These are phyloP conservation scores for Calocera cornea DNA, from an alignment of 768 basidiomycete species.

Conservation along the genomic window DNA sequence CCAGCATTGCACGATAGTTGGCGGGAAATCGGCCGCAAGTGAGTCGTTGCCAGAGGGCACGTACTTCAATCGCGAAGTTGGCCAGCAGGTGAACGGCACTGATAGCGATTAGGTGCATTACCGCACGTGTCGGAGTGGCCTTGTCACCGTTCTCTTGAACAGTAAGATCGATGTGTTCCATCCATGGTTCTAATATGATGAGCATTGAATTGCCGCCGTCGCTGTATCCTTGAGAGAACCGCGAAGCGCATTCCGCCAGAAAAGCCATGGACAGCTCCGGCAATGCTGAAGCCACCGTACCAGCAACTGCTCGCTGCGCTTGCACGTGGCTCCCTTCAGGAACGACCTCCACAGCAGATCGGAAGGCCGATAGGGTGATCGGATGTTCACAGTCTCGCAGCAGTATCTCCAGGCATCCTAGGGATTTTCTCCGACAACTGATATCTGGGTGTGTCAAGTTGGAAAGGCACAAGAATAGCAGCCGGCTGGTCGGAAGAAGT, in stretches of 20 bases:
- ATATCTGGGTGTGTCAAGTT: constrained; percentile 66
- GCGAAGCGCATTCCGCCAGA: constrained; percentile 53
- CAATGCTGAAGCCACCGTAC: constrained; percentile 65
- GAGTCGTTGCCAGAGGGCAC: constrained; percentile 63
- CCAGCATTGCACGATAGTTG: constrained; percentile 65
- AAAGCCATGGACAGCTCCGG: constrained; percentile 45
- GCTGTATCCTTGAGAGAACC: constrained; percentile 52
- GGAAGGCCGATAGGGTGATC: constrained; percentile 55
- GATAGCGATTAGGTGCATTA: constrained; percentile 74
- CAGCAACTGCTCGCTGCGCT: constrained; percentile 64
- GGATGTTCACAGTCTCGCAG: constrained; percentile 24
- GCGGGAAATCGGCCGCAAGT: constrained; percentile 55
- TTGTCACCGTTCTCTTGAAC: constrained; percentile 44
- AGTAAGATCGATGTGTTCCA: constrained; percentile 52
- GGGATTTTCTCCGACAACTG: constrained; percentile 57
- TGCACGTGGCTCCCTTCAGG: constrained; percentile 66
- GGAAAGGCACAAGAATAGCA: constrained; percentile 55
- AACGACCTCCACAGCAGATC: constrained; percentile 55
- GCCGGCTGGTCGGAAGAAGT: constrained; percentile 63
- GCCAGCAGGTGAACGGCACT: constrained; percentile 55
- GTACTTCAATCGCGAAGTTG: constrained; percentile 64
- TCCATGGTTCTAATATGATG: constrained; percentile 74
- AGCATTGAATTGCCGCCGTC: constrained; percentile 45
- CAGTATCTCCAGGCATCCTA: constrained; percentile 59
- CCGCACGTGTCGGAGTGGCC: constrained; percentile 41